Evolutionary conservation across 495 filamentous ascomycete genomes (phyloP).

Genomic region (Rhypophila decipiens): DNA sequence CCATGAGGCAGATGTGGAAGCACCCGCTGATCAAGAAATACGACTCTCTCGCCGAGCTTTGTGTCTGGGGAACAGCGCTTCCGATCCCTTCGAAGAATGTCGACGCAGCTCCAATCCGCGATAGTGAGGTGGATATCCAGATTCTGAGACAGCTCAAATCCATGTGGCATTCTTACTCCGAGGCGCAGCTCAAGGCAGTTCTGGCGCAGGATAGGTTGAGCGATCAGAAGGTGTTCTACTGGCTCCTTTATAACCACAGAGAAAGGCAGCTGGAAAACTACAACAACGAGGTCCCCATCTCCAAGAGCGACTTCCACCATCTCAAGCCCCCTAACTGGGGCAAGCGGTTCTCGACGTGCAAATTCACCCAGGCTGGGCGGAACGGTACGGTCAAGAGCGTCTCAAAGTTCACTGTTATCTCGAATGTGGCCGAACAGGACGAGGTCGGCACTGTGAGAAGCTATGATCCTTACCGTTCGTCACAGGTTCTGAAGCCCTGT

Average conservation of each 20-base stretch:
- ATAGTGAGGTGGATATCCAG: slow-evolving; percentile 64
- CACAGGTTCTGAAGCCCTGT: slow-evolving; percentile 40
- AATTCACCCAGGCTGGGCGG: slow-evolving; percentile 36
- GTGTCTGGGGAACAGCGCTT: slow-evolving; percentile 20
- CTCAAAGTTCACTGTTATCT: slow-evolving; percentile 68
- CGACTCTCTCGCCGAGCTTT: slow-evolving; percentile 55
- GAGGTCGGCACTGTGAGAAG: slow-evolving; percentile 40
- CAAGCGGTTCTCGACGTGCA: slow-evolving; percentile 44
- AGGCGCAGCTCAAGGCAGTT: slow-evolving; percentile 60
- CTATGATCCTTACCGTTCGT: slow-evolving; percentile 82
- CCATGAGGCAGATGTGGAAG: slow-evolving; percentile 69
- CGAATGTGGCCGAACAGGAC: slow-evolving; percentile 40
- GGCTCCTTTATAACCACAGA: slow-evolving; percentile 68
- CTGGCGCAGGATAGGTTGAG: slow-evolving; percentile 62
- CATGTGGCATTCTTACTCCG: slow-evolving; percentile 76
- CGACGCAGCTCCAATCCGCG: slow-evolving; percentile 25
- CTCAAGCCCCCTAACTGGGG: slow-evolving; percentile 48
- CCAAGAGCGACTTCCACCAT: slow-evolving; percentile 83
- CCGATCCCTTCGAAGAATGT: slow-evolving; percentile 18
- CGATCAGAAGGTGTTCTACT: slow-evolving; percentile 89
- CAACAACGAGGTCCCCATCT: slow-evolving; percentile 64
- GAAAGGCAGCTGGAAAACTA: slow-evolving; percentile 83
- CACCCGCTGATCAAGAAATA: slow-evolving; percentile 81
- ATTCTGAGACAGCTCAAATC: slow-evolving; percentile 77
- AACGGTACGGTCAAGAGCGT: slow-evolving; percentile 46